Conservation (phyloP, 2,329 filamentous ascomycete genomes). For the Trichocomaceae sp. region DNA sequence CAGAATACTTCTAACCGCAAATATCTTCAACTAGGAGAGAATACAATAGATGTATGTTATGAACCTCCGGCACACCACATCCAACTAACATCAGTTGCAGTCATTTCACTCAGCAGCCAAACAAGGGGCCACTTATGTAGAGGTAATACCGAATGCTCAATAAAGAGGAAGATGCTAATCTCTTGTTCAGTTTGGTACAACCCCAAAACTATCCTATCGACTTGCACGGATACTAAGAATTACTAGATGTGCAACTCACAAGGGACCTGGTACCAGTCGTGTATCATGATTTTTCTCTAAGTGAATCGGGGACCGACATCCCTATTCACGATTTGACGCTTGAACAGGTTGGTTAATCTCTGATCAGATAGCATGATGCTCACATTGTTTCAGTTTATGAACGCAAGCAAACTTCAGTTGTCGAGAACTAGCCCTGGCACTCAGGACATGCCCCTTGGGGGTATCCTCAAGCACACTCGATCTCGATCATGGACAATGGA, state of each 20-base stretch:
- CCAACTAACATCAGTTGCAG: no score
- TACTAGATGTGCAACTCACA: background rate
- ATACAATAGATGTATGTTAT: background rate
- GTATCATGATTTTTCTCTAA: background rate
- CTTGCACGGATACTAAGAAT: background rate
- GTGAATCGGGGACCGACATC: background rate
- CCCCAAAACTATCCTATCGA: no score
- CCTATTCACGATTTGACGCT: background rate
- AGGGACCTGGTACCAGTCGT: background rate
- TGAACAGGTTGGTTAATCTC: background rate
- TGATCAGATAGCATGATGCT: background rate
- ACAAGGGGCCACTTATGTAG: background rate
- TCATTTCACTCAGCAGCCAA: background rate
- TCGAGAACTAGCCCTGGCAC: no score
- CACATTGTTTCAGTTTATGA: background rate
- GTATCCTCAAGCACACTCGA: background rate
- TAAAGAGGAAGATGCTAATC: background rate
- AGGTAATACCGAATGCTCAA: background rate
- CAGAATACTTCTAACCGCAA: background rate
- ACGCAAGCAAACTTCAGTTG: background rate
- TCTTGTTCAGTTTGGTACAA: no score
- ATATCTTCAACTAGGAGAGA: background rate
- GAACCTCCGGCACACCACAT: background rate
- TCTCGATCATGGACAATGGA: no score
- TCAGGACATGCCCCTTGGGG: no score